A percentile compares a stretch with the other conserved stretches of the same genome.
Evolutionary conservation across 495 filamentous ascomycete species (phyloP).

Genomic region (Neurospora sublineolata): DNA sequence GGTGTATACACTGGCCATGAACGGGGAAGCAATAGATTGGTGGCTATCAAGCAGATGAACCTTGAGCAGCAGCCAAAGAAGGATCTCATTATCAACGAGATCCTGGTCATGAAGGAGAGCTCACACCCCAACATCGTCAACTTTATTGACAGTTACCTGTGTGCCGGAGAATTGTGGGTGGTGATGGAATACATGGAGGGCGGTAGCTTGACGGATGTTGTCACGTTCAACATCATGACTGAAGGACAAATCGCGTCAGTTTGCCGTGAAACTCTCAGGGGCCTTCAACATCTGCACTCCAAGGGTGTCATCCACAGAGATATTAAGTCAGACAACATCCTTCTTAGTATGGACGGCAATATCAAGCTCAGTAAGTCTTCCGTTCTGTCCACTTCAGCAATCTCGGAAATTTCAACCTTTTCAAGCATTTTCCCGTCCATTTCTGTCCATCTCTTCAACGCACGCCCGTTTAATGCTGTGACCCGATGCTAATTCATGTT

Average conservation of each 20-base stretch:
- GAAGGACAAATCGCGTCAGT: conserved; percentile 95
- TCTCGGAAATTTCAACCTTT: conserved; percentile 2
- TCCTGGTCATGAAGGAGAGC: conserved; percentile 97
- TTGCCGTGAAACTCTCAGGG: conserved; percentile 84
- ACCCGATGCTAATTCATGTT: conserved; percentile 22
- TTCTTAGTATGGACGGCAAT: conserved; percentile 87
- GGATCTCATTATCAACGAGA: conserved; percentile 97
- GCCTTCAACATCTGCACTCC: conserved; percentile 89
- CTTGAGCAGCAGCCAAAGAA: conserved; percentile 97
- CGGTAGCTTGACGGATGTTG: conserved; percentile 92
- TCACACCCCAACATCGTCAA: conserved; percentile 98
- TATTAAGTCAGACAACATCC: conserved; percentile 97
- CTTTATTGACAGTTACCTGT: conserved; percentile 92
- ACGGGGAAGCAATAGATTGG: conserved; percentile 66
- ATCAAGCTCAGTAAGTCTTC: conserved; percentile 85
- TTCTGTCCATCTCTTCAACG: background rate
- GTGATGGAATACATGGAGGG: conserved; percentile 99
- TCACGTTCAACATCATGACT: conserved; percentile 97
- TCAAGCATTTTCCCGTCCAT: background rate
- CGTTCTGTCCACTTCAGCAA: background rate
- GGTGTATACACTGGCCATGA: conserved; percentile 92
- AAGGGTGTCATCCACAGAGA: conserved; percentile 97
- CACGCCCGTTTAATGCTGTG: background rate
- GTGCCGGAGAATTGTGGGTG: conserved; percentile 86
- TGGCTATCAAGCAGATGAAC: conserved; percentile 99